Evolutionary conservation across 441 rosid species (phyloP).

Genomic region (Erysimum cheiri): DNA sequence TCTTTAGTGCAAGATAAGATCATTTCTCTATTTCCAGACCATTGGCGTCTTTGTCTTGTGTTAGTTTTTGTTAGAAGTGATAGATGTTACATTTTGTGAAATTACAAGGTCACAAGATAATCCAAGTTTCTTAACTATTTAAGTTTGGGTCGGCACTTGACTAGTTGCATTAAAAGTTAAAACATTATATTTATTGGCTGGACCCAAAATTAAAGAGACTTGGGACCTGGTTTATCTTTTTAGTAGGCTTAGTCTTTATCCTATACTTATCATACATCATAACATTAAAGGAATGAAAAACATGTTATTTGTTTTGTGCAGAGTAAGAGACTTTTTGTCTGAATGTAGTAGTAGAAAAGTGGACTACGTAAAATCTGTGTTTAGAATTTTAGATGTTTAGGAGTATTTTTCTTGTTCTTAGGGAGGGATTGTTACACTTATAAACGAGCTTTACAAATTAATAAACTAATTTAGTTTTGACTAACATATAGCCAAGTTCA

Average conservation of each 20-base stretch:
- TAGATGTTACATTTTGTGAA: background rate
- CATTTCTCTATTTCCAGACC: background rate
- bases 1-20: conserved; percentile 74
- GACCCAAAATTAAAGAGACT: conserved; percentile 4
- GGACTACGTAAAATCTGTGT: conserved; percentile 19
- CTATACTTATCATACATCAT: background rate
- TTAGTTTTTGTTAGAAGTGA: background rate
- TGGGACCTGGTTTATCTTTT: background rate
- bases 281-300: conserved; percentile 12
- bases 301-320: conserved; percentile 3
- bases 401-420: background rate
- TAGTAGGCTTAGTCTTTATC: background rate
- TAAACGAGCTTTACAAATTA: background rate
- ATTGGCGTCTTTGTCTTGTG: background rate
- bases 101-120: conserved; percentile 1
- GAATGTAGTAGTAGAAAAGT: conserved; percentile 16
- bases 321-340: conserved; percentile 1
- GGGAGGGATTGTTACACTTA: background rate
- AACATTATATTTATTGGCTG: conserved; percentile 3
- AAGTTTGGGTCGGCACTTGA: background rate
- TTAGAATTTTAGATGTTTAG: background rate
- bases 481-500: background rate
- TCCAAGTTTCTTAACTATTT: background rate
- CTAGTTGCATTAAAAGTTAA: background rate
- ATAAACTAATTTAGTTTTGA: conserved; percentile 7